These are phyloP conservation scores for Penicillium simplicissimum DNA, from an alignment of 495 filamentous ascomycete genomes.

Conservation along the genomic window DNA sequence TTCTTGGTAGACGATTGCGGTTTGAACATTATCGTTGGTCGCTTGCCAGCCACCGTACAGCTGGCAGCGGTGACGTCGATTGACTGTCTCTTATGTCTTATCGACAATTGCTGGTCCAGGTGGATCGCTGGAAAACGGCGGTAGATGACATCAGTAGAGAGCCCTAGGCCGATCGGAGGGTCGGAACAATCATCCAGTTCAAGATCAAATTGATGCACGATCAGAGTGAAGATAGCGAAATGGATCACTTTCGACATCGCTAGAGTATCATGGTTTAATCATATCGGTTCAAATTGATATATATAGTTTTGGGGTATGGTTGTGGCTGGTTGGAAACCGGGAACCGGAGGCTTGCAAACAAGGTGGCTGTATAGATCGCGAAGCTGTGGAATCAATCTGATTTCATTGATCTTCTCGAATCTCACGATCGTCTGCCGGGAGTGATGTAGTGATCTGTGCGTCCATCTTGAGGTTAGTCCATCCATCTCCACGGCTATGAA, in stretches of 20 bases:
- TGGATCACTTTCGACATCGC: background rate
- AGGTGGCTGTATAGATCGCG: background rate
- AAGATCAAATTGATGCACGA: background rate
- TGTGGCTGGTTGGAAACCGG: background rate
- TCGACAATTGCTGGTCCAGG: background rate
- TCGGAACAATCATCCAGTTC: background rate
- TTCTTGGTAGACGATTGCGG: background rate
- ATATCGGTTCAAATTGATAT: background rate
- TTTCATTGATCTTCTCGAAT: background rate
- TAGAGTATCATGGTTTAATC: background rate
- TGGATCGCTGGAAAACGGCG: slow-evolving; percentile 1
- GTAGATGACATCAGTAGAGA: slow-evolving; percentile 4
- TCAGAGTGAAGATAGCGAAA: background rate
- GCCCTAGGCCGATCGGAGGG: background rate
- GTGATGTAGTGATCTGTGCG: background rate
- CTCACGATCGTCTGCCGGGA: background rate
- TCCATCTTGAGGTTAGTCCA: background rate
- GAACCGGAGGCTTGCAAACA: background rate
- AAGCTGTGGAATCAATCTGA: background rate
- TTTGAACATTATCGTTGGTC: background rate
- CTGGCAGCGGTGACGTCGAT: background rate
- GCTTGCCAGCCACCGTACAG: background rate
- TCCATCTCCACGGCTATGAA: no score
- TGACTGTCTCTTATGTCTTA: background rate
- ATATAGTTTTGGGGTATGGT: background rate